phyloP scores from a whole-genome alignment of 345 rosid genomes.

The Moricandia moricandioides region DNA sequence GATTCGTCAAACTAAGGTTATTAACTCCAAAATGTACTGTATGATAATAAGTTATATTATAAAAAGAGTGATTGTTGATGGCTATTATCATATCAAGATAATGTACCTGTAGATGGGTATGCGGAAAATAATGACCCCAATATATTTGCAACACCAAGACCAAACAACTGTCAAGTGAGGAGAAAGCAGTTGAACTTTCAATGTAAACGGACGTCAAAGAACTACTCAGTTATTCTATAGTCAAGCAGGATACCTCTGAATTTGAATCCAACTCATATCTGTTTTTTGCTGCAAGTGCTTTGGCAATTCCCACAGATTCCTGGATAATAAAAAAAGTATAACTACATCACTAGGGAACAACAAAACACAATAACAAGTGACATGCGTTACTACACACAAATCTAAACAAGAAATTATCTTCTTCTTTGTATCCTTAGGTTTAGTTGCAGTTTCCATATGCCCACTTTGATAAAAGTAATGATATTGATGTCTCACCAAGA shows the following conservation, averaged over 20 bases:
- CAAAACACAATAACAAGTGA: not conserved
- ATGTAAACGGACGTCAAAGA: no score
- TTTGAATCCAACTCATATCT: conserved; percentile 92
- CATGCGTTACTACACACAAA: conserved; percentile 9
- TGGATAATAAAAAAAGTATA: conserved; percentile 25
- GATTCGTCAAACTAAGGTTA: not conserved
- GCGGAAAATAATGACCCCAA: conserved; percentile 81
- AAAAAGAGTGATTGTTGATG: not conserved
- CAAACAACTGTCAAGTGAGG: conserved; percentile 80
- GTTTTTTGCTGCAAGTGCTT: conserved; percentile 96
- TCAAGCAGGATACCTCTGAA: conserved; percentile 60
- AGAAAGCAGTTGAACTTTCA: no score
- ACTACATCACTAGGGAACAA: conserved; percentile 1
- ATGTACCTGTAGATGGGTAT: conserved; percentile 88
- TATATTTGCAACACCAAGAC: conserved; percentile 89
- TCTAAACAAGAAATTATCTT: conserved; percentile 6
- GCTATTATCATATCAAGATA: not conserved
- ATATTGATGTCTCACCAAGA: conserved; percentile 65
- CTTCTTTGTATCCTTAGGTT: not conserved
- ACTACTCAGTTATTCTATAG: not conserved
- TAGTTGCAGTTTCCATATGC: conserved; percentile 10
- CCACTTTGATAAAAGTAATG: conserved; percentile 8
- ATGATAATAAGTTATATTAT: no score
- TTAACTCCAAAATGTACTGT: not conserved
- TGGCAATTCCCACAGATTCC: conserved; percentile 99